A percentile compares a stretch with the other conserved stretches of the same genome.
phyloP scores from a whole-genome alignment of 441 rosid genomes.

The Sinapis alba region DNA sequence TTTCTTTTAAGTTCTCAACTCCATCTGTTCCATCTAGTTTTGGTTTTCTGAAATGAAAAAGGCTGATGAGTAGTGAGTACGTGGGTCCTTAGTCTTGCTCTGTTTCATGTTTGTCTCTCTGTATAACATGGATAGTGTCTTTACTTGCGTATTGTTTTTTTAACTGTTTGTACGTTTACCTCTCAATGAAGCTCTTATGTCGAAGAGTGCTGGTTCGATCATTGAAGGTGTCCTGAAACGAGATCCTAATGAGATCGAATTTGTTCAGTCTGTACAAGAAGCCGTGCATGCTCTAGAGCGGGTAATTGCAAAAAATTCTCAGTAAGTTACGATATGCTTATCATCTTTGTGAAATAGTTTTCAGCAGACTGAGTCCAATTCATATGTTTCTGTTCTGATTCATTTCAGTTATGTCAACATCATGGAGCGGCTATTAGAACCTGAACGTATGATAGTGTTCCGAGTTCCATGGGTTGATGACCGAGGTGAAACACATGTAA shows the following conservation, averaged over 20 bases:
- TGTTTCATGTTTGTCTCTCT: conserved; percentile 5
- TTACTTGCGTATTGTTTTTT: conserved; percentile 28
- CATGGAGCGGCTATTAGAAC: conserved; percentile 95
- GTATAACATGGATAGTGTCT: conserved; percentile 20
- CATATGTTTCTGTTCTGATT: conserved; percentile 35
- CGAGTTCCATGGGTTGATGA: conserved; percentile 99
- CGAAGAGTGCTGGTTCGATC: conserved; percentile 98
- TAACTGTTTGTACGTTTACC: conserved; percentile 19
- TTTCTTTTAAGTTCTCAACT: not conserved
- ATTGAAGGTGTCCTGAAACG: conserved; percentile 88
- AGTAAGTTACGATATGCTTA: conserved; percentile 61
- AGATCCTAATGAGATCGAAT: conserved; percentile 97
- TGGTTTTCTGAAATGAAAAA: not conserved
- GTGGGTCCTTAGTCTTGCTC: conserved; percentile 4
- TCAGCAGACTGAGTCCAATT: conserved; percentile 14
- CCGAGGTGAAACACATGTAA: conserved; percentile 94
- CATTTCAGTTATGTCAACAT: conserved; percentile 86
- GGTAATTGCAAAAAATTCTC: conserved; percentile 93
- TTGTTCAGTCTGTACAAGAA: conserved; percentile 95
- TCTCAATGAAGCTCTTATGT: conserved; percentile 88
- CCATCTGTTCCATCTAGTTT: too few species aligned
- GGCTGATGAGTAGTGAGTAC: not conserved
- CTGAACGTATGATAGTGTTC: conserved; percentile 90
- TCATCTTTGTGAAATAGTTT: conserved; percentile 34
- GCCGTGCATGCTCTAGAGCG: conserved; percentile 96